These are phyloP conservation scores for Lactifluus subvellereus DNA, from an alignment of 768 basidiomycete genomes.

Conservation along the genomic window DNA sequence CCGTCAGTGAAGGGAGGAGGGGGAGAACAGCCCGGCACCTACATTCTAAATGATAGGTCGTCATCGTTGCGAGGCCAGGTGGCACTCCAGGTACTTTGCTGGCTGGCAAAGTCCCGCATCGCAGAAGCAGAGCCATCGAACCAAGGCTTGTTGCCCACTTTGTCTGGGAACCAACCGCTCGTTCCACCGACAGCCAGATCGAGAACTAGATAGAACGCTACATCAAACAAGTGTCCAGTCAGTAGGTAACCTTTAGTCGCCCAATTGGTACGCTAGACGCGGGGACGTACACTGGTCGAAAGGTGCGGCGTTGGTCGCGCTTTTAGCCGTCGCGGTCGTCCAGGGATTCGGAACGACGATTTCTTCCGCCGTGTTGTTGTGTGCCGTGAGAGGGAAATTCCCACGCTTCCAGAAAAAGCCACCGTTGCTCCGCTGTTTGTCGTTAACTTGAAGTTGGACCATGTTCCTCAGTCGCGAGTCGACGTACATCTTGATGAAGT, in stretches of 20 bases:
- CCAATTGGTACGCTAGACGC: background rate
- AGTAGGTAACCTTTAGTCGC: background rate
- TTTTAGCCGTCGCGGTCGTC: constrained; percentile 32
- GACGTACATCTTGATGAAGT: constrained; percentile 49
- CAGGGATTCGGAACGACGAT: constrained; percentile 45
- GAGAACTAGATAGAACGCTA: constrained; percentile 77
- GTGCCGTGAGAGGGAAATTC: constrained; percentile 45
- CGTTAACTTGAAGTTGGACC: constrained; percentile 44
- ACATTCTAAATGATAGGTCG: constrained; percentile 68
- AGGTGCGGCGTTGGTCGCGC: constrained; percentile 46
- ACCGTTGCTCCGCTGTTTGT: constrained; percentile 30
- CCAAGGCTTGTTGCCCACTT: constrained; percentile 64
- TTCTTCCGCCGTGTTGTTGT: constrained; percentile 37
- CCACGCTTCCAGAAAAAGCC: constrained; percentile 50
- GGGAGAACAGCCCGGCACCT: constrained; percentile 18
- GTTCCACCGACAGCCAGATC: constrained; percentile 78
- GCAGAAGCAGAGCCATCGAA: constrained; percentile 57
- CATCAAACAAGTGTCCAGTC: constrained; percentile 11
- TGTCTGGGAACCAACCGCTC: constrained; percentile 60
- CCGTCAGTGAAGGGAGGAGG: background rate
- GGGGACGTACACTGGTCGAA: constrained; percentile 44
- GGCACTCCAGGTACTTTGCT: constrained; percentile 60
- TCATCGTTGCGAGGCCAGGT: constrained; percentile 66
- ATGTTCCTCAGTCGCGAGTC: constrained; percentile 48
- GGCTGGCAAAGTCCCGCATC: constrained; percentile 62